phyloP scores from a whole-genome alignment of 805 yeast species.

The Starmerella kuoi region DNA sequence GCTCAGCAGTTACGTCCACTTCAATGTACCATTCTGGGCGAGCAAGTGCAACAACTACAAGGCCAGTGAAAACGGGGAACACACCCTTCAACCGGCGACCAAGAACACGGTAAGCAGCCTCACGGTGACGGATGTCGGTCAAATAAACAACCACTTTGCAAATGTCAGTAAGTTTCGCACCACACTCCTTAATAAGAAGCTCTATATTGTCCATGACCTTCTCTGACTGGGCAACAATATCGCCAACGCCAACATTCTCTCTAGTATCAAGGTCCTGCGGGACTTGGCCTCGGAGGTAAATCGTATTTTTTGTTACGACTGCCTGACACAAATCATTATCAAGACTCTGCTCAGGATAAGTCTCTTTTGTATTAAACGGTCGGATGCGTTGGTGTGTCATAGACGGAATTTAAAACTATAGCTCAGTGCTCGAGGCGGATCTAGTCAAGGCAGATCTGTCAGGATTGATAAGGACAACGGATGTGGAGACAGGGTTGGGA shows the following conservation, averaged over 20 bases:
- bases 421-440: too few relatives aligned
- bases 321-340: constrained; percentile 21
- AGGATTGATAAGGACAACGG: too few relatives aligned
- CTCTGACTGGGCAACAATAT: constrained; percentile 19
- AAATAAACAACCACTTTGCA: constrained; percentile 20
- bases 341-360: constrained; percentile 19
- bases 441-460: too few relatives aligned
- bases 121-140: constrained; percentile 19
- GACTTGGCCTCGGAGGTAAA: constrained; percentile 20
- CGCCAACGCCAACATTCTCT: constrained; percentile 19
- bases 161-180: constrained; percentile 15
- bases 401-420: too few relatives aligned
- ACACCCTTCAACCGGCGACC: constrained; percentile 19
- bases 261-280: constrained; percentile 21
- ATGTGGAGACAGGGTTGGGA: too few relatives aligned
- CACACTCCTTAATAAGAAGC: constrained; percentile 15
- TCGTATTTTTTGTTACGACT: constrained; percentile 17
- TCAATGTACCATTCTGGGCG: constrained; percentile 21
- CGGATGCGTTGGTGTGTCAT: constrained; percentile 19
- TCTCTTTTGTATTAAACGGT: constrained; percentile 18
- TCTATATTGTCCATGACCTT: constrained; percentile 20
- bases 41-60: constrained; percentile 20
- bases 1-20: constrained; percentile 20
- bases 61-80: constrained; percentile 20
- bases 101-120: constrained; percentile 17